These are phyloP conservation scores for Macadamia tetraphylla DNA, from an alignment of 164 flowering plant genomes.

Conservation along the genomic window DNA sequence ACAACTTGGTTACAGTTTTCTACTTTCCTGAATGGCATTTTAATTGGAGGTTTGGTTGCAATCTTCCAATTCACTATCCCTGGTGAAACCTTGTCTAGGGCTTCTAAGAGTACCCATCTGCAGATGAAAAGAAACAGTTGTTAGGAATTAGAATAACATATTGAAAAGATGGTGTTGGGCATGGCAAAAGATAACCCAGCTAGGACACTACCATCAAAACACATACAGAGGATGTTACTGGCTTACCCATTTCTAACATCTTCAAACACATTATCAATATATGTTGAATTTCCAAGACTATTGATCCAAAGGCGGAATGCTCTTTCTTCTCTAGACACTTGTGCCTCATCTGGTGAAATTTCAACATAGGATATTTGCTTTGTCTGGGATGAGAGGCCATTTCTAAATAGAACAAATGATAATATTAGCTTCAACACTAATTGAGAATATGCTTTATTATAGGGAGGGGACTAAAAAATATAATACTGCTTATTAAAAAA, in stretches of 20 bases:
- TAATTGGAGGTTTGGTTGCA: constrained; percentile 84
- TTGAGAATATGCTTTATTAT: no score
- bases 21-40: constrained; percentile 88
- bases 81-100: constrained; percentile 82
- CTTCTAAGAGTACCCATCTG: constrained; percentile 88
- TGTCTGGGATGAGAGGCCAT: constrained; percentile 73
- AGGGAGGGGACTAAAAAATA: no score
- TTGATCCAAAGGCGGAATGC: constrained; percentile 89
- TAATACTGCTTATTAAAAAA: no score
- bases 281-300: constrained; percentile 67
- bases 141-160: neutral
- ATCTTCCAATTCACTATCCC: constrained; percentile 91
- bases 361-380: constrained; percentile 72
- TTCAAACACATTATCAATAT: constrained; percentile 70
- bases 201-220: no score
- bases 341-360: constrained; percentile 60
- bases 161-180: neutral
- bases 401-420: constrained; percentile 38
- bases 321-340: constrained; percentile 73
- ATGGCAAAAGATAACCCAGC: no score
- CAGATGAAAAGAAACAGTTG: constrained; percentile 6
- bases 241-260: constrained; percentile 86
- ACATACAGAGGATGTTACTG: neutral
- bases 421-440: constrained; percentile 1
- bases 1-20: constrained; percentile 95